Percentiles rank a stretch among this genome's conserved stretches.
These are phyloP conservation scores for Xylariaceae sp. DNA, from an alignment of 2,329 filamentous ascomycete species.

Conservation along the genomic window DNA sequence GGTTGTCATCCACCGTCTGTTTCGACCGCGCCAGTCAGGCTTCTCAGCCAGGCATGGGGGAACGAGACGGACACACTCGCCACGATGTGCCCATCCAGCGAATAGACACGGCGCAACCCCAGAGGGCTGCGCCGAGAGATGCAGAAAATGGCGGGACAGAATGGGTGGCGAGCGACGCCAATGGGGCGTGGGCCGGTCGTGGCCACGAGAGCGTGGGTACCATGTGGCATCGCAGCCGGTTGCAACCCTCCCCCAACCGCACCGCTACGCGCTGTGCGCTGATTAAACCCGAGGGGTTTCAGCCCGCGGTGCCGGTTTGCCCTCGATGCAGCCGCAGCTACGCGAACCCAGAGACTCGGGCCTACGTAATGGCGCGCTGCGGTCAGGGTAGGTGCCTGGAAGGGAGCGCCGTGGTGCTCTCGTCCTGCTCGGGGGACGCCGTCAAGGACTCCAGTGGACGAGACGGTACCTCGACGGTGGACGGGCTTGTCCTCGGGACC, in stretches of 20 bases:
- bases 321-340: not conserved
- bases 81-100: not conserved
- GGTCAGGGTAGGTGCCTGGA: no score
- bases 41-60: not conserved
- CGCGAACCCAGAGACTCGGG: not conserved
- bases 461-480: no score
- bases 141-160: not conserved
- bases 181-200: not conserved
- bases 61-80: not conserved
- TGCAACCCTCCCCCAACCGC: conserved; percentile 10
- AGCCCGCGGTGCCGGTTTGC: not conserved
- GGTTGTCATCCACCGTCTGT: not conserved
- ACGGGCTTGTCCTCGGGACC: not conserved
- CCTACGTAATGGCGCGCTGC: not conserved
- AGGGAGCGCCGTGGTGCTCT: no score
- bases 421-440: not conserved
- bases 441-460: no score
- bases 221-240: conserved; percentile 13
- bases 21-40: not conserved
- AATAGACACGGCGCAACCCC: not conserved
- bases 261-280: not conserved
- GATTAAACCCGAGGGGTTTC: conserved; percentile 1
- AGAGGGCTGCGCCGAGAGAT: conserved; percentile 3
- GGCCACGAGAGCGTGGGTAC: not conserved
- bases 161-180: not conserved